Percentiles rank a stretch among this genome's conserved stretches.
phyloP scores from a whole-genome alignment of 2,329 filamentous ascomycete genomes.

The Cladosporium phlei region DNA sequence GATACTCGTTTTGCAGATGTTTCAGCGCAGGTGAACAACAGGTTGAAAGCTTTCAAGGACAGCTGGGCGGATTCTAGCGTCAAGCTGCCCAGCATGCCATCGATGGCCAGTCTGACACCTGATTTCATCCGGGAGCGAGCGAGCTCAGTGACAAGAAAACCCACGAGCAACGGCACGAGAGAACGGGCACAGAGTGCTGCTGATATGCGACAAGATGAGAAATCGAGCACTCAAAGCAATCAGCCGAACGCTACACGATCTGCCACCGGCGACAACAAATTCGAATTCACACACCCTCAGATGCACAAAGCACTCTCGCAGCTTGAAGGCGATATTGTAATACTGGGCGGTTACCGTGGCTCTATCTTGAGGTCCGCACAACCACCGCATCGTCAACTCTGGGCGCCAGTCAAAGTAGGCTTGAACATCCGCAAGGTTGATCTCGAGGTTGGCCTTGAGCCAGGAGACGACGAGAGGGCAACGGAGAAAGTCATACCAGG shows the following conservation, averaged over 20 bases:
- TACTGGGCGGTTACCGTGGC: slow-evolving; percentile 86
- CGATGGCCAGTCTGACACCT: slow-evolving; percentile 43
- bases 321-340: slow-evolving; percentile 77
- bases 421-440: slow-evolving; percentile 89
- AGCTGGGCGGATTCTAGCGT: slow-evolving; percentile 80
- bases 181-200: slow-evolving; percentile 5
- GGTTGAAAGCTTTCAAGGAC: slow-evolving; percentile 85
- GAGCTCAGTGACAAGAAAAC: slow-evolving; percentile 18
- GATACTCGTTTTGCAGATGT: slow-evolving; percentile 76
- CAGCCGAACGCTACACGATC: slow-evolving; percentile 23
- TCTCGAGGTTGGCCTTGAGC: slow-evolving; percentile 74
- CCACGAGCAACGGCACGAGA: slow-evolving; percentile 1
- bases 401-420: slow-evolving; percentile 91
- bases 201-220: slow-evolving; percentile 3
- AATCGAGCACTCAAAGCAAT: slow-evolving; percentile 24
- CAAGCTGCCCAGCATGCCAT: slow-evolving; percentile 49
- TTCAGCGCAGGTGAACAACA: slow-evolving; percentile 78
- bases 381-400: slow-evolving; percentile 77
- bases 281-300: slow-evolving; percentile 44
- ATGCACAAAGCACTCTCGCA: slow-evolving; percentile 56
- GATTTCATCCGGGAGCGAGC: slow-evolving; percentile 30
- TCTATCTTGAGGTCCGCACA: slow-evolving; percentile 83
- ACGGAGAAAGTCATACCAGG: slow-evolving; percentile 76
- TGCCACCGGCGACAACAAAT: slow-evolving; percentile 18
- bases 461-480: slow-evolving; percentile 77